Conservation (phyloP, 2,329 filamentous ascomycete genomes). For the Penicillium sp. region DNA sequence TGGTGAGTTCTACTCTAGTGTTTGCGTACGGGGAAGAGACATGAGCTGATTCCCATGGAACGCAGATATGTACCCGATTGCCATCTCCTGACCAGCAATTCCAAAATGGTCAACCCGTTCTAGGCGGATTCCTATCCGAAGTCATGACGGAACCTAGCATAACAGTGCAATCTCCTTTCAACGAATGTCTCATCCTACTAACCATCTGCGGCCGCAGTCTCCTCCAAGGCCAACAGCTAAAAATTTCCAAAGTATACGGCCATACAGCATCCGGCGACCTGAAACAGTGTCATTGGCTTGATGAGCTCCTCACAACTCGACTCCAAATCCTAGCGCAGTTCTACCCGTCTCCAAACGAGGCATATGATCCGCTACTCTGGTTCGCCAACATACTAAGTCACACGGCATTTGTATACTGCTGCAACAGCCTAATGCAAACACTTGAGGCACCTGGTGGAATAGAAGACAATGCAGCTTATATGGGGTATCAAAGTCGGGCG, state of each 20-base stretch:
- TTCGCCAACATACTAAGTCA: slow-evolving; percentile 22
- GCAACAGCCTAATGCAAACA: neutral
- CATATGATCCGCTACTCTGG: slow-evolving; percentile 14
- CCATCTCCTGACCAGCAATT: slow-evolving; percentile 34
- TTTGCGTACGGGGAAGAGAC: neutral
- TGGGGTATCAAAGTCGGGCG: neutral
- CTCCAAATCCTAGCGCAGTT: slow-evolving; percentile 14
- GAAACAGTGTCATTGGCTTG: slow-evolving; percentile 18
- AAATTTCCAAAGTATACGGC: slow-evolving; percentile 17
- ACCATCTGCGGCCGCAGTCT: slow-evolving; percentile 26
- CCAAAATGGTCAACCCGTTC: slow-evolving; percentile 24
- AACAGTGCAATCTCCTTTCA: slow-evolving; percentile 23
- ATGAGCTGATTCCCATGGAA: slow-evolving; percentile 2
- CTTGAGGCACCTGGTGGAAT: neutral
- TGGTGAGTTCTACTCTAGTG: slow-evolving; percentile 1
- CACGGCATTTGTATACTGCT: slow-evolving; percentile 8
- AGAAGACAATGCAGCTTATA: neutral
- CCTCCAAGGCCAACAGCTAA: slow-evolving; percentile 13
- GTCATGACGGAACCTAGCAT: slow-evolving; percentile 21
- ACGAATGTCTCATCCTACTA: slow-evolving; percentile 33
- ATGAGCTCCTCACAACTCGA: slow-evolving; percentile 13
- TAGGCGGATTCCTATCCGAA: slow-evolving; percentile 31
- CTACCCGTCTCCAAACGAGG: slow-evolving; percentile 14
- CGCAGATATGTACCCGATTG: slow-evolving; percentile 34
- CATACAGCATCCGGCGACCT: slow-evolving; percentile 11